Conservation (phyloP, 257 asterid genomes). For the Apocynum venetum region DNA sequence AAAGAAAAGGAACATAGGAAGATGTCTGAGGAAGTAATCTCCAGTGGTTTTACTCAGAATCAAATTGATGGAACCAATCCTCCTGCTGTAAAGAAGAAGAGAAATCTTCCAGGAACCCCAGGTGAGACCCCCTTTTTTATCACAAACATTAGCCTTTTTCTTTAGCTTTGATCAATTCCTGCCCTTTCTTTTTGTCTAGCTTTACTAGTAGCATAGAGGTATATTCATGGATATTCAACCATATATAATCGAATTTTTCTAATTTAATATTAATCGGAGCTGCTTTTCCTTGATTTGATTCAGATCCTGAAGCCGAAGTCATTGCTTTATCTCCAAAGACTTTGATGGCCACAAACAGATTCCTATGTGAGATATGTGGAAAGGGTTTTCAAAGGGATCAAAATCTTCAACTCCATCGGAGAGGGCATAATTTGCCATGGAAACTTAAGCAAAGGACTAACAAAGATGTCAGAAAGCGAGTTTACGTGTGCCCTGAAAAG, state of each 20-base stretch:
- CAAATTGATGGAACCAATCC: slow-evolving; percentile 48
- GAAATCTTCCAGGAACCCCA: slow-evolving; percentile 94
- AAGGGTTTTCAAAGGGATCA: slow-evolving; percentile 97
- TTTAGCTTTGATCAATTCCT: not conserved
- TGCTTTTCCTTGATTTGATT: not conserved
- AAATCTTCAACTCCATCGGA: slow-evolving; percentile 77
- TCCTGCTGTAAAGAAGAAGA: slow-evolving; percentile 63
- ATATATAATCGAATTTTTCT: not conserved
- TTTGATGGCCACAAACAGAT: slow-evolving; percentile 90
- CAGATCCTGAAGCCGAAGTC: slow-evolving; percentile 94
- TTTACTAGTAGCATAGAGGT: slow-evolving; percentile 6
- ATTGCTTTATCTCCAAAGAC: slow-evolving; percentile 83
- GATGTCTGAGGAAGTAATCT: slow-evolving; percentile 64
- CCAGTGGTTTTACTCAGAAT: slow-evolving; percentile 37
- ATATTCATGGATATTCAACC: slow-evolving; percentile 18
- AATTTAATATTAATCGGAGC: not conserved
- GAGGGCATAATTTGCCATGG: slow-evolving; percentile 95
- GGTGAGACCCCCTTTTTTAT: slow-evolving; percentile 31
- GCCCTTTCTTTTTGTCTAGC: not conserved
- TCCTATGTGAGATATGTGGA: slow-evolving; percentile 81
- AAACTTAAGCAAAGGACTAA: slow-evolving; percentile 79
- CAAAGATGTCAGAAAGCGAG: slow-evolving; percentile 68
- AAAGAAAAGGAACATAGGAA: slow-evolving; percentile 3
- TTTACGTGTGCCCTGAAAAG: slow-evolving; percentile 87
- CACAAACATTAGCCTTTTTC: not conserved